Base-by-base conservation (phyloP, 495 filamentous ascomycete genomes). In the Pyrenula massariospora region DNA sequence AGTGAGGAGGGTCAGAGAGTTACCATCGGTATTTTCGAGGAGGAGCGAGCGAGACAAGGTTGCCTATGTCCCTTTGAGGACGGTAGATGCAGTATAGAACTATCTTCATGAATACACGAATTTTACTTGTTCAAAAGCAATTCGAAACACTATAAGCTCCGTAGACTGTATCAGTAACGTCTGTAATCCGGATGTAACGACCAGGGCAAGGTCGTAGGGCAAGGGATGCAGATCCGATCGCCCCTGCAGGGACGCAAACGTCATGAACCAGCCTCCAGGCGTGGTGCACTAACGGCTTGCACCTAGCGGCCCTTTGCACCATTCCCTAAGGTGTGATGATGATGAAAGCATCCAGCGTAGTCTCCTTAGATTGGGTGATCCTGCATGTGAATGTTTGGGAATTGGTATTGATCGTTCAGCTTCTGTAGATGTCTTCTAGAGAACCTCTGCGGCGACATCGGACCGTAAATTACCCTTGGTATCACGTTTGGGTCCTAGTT, bases 1-100 rank as follows among this genome's bases (percentile, higher is more conserved):
- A 10, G 65, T 73, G 31, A 67, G 64, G 8, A 61, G 68, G 31
- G 66, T 68, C 12, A 67, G 70, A 50, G 75, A 78, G 57, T 3
- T 70, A 15, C 59, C 65, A 3, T 54, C 61, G 20, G 58, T 59
- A 10, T 56, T 74, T 5, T 64, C 63, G 10, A 70, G 64, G 48
- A 68, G 62, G 54, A 66, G 64, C 54, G 65, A 64, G 50, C 70
- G 70, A 53, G 71, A 73, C 54, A 76, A 77, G 49, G 78, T 72
- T n/a, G 80, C 76, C 11, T 84, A 84, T 65, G 75, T 84, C 22
- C 78, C 81, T 52, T 62, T 84, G 55, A 70, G 74, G 19, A 75
- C 67, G 24, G 63, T 81, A 52, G 77, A 80, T 59, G 61, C 61
- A 10, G 42, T 50, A 12, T 64, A 61, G 56, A 55, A 23, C 5